These are phyloP conservation scores for Alternaria dauci DNA, from an alignment of 2,329 filamentous ascomycete genomes.

Conservation along the genomic window DNA sequence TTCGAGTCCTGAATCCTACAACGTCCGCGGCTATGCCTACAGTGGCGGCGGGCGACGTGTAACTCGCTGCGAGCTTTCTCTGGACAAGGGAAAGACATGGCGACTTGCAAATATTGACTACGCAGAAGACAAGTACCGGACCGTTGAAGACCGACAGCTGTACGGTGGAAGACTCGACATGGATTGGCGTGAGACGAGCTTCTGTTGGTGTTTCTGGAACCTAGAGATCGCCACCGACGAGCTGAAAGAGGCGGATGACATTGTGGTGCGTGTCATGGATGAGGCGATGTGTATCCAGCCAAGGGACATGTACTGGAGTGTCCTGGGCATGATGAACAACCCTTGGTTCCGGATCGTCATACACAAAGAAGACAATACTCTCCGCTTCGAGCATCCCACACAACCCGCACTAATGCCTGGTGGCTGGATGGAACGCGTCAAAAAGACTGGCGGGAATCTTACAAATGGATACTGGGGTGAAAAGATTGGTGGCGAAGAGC, in stretches of 20 bases:
- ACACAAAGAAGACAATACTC: constrained; percentile 67
- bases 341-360: constrained; percentile 89
- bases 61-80: constrained; percentile 81
- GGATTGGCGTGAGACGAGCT: constrained; percentile 80
- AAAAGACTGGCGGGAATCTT: constrained; percentile 81
- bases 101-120: constrained; percentile 78
- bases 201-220: constrained; percentile 95
- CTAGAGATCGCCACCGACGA: constrained; percentile 71
- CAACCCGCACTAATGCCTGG: constrained; percentile 78
- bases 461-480: constrained; percentile 88
- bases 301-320: constrained; percentile 94
- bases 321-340: constrained; percentile 98
- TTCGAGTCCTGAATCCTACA: constrained; percentile 64
- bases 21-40: constrained; percentile 83
- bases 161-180: constrained; percentile 83
- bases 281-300: constrained; percentile 87
- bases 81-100: constrained; percentile 86
- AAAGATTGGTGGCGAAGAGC: constrained; percentile 63
- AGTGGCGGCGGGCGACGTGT: constrained; percentile 85
- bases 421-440: constrained; percentile 94
- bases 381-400: constrained; percentile 88
- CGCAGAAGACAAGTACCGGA: constrained; percentile 83
- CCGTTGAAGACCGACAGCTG: constrained; percentile 67
- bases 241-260: constrained; percentile 70
- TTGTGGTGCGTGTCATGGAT: constrained; percentile 88